These are phyloP conservation scores for Echites panduratus DNA, from an alignment of 257 asterid genomes.

Conservation along the genomic window DNA sequence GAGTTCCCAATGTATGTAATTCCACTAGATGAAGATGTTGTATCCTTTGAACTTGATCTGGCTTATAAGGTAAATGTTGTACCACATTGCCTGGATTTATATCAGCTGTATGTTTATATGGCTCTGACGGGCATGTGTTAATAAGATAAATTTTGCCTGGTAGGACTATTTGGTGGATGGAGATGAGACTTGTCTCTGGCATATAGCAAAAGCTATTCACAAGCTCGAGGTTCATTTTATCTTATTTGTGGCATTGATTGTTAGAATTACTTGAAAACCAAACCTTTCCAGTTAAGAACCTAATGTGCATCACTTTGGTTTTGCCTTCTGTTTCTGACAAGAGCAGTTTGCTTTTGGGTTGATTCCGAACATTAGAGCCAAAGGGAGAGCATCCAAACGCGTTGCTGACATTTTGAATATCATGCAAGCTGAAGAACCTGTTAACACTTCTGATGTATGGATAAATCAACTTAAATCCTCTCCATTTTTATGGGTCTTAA, in stretches of 20 bases:
- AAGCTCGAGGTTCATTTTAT: constrained; percentile 62
- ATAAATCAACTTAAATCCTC: constrained; percentile 9
- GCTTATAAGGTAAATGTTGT: constrained; percentile 61
- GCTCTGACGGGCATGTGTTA: constrained; percentile 22
- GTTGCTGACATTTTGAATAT: constrained; percentile 84
- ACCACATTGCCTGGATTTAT: constrained; percentile 10
- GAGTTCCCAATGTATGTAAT: constrained; percentile 78
- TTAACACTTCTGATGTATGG: constrained; percentile 61
- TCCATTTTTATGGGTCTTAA: constrained; percentile 7
- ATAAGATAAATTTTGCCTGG: constrained; percentile 25
- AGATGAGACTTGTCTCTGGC: constrained; percentile 87
- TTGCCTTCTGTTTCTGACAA: constrained; percentile 16
- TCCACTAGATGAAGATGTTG: constrained; percentile 87
- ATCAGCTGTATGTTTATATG: background rate
- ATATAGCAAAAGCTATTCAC: constrained; percentile 91
- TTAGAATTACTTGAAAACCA: background rate
- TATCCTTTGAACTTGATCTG: constrained; percentile 89
- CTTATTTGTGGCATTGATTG: background rate
- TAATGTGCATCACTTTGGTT: background rate
- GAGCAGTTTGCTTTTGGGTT: constrained; percentile 82
- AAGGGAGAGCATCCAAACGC: constrained; percentile 83
- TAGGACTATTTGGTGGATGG: constrained; percentile 86
- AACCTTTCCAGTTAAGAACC: background rate
- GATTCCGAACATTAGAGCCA: constrained; percentile 92
- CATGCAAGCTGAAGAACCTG: constrained; percentile 95